Evolutionary conservation across 1,139 yeast species (phyloP).

Genomic region (Pichia sp.): DNA sequence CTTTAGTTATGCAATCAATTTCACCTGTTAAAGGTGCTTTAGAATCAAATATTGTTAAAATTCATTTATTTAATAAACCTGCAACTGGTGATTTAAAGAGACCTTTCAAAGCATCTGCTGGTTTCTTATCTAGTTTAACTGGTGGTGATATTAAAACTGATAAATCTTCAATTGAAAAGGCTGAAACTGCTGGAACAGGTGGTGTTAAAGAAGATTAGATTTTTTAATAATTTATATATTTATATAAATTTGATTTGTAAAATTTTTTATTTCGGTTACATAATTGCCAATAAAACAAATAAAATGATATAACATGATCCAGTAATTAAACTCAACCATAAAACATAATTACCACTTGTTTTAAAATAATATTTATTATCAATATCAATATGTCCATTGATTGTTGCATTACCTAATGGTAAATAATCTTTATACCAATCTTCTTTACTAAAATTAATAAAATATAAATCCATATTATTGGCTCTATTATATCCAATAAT

Average conservation of each 20-base stretch:
- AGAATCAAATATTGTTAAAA: constrained; percentile 87
- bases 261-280: constrained; percentile 24
- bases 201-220: constrained; percentile 82
- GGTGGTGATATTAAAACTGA: constrained; percentile 64
- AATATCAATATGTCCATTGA: constrained; percentile 22
- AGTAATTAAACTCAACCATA: constrained; percentile 40
- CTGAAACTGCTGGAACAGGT: constrained; percentile 83
- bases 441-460: constrained; percentile 26
- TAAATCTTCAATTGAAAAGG: constrained; percentile 77
- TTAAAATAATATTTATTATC: constrained; percentile 32
- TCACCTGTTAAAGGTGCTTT: constrained; percentile 86
- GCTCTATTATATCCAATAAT: constrained; percentile 44
- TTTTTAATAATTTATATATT: not conserved
- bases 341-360: constrained; percentile 47
- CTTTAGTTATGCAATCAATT: constrained; percentile 90
- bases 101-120: constrained; percentile 87
- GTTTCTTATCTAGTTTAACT: constrained; percentile 63
- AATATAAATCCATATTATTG: constrained; percentile 40
- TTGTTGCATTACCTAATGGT: not conserved
- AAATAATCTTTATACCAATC: constrained; percentile 19
- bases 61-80: constrained; percentile 78
- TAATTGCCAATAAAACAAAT: constrained; percentile 36
- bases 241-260: not conserved
- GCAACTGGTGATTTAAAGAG: constrained; percentile 92
- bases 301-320: constrained; percentile 40